Percentiles rank a stretch among this genome's conserved stretches.
Conservation (phyloP, 352 stramenopile genomes). For the Pythium sukuiense region DNA sequence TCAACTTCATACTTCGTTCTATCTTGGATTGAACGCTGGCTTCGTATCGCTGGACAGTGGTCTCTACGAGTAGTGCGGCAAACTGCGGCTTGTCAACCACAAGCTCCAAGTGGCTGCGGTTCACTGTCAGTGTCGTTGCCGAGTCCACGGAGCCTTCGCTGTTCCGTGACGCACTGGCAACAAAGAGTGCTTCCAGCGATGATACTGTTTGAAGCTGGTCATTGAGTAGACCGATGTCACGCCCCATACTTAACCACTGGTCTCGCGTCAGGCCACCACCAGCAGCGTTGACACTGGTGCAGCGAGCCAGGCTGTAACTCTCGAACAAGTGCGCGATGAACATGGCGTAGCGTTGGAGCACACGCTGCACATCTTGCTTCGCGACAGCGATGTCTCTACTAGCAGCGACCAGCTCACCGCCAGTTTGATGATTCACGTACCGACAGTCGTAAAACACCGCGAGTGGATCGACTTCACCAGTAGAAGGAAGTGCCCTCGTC, state of each 20-base stretch:
- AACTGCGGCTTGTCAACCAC: slow-evolving; percentile 9
- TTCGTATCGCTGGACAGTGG: background rate
- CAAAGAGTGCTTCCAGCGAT: slow-evolving; percentile 8
- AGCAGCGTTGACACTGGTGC: background rate
- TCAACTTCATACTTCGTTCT: slow-evolving; percentile 2
- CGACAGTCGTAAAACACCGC: slow-evolving; percentile 26
- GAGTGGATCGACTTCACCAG: slow-evolving; percentile 1
- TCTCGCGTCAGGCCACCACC: slow-evolving; percentile 11
- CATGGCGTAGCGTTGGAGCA: slow-evolving; percentile 43
- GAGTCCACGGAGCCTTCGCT: background rate
- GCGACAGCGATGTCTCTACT: slow-evolving; percentile 9
- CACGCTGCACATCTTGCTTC: slow-evolving; percentile 32
- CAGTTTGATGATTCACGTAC: background rate
- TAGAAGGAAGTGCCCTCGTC: background rate
- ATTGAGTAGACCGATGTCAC: slow-evolving; percentile 27
- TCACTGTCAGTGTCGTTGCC: too few species aligned
- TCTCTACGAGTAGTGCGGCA: slow-evolving; percentile 1
- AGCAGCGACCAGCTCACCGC: slow-evolving; percentile 7
- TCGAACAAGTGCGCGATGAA: slow-evolving; percentile 49
- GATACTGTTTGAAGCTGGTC: background rate
- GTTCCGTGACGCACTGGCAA: background rate
- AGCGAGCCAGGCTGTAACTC: slow-evolving; percentile 32
- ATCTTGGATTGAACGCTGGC: background rate
- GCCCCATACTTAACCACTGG: slow-evolving; percentile 38
- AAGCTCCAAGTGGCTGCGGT: background rate